Evolutionary conservation across 108 stramenopile species (phyloP).

Genomic region (Skeletonema potamos): DNA sequence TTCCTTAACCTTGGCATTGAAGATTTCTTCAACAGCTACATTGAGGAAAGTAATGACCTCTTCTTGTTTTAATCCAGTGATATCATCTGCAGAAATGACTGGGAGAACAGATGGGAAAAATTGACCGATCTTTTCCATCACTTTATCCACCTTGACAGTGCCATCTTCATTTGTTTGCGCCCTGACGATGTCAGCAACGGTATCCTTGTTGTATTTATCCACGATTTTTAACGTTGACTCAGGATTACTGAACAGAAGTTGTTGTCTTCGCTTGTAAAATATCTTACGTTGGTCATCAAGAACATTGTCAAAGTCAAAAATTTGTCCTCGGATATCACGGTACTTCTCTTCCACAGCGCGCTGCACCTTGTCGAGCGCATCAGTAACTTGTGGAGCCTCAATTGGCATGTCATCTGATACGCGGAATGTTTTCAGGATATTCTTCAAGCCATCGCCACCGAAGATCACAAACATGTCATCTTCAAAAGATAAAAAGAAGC

Average conservation of each 20-base stretch:
- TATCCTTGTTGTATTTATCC: slow-evolving; percentile 65
- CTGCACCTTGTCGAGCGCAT: slow-evolving; percentile 86
- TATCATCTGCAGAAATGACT: slow-evolving; percentile 46
- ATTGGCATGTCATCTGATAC: slow-evolving; percentile 91
- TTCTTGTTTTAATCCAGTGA: slow-evolving; percentile 56
- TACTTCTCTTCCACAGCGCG: slow-evolving; percentile 86
- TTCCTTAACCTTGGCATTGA: slow-evolving; percentile 60
- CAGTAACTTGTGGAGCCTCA: slow-evolving; percentile 84
- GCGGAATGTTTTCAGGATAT: slow-evolving; percentile 85
- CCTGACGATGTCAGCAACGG: slow-evolving; percentile 76
- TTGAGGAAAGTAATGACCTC: slow-evolving; percentile 51
- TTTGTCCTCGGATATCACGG: slow-evolving; percentile 79
- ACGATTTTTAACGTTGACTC: slow-evolving; percentile 62
- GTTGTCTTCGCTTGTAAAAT: slow-evolving; percentile 69
- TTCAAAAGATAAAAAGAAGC: slow-evolving; percentile 93
- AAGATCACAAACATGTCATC: slow-evolving; percentile 97
- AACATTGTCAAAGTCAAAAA: slow-evolving; percentile 85
- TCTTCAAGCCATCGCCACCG: slow-evolving; percentile 80
- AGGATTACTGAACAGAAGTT: slow-evolving; percentile 57
- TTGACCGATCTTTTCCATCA: slow-evolving; percentile 75
- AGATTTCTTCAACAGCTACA: slow-evolving; percentile 74
- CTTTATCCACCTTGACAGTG: slow-evolving; percentile 63
- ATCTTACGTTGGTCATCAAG: slow-evolving; percentile 77
- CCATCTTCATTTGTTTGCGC: slow-evolving; percentile 66
- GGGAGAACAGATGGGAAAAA: slow-evolving; percentile 79